Conservation (phyloP, 345 rosid species). For the Populus ilicifolia region DNA sequence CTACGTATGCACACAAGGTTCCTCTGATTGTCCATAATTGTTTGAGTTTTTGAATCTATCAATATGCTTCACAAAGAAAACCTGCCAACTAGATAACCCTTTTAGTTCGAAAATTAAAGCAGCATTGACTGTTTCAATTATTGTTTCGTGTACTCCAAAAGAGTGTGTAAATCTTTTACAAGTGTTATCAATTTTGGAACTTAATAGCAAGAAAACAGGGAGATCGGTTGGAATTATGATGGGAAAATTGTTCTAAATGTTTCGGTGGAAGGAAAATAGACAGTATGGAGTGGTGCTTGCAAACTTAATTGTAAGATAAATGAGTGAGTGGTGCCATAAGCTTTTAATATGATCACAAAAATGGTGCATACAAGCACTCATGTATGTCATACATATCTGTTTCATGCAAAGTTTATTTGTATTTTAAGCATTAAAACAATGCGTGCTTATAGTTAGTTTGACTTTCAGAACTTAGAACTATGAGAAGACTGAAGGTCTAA, state of each 20-base stretch:
- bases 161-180: neutral
- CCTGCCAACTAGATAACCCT: neutral
- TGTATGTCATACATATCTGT: neutral
- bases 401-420: neutral
- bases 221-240: neutral
- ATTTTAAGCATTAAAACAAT: neutral
- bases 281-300: neutral
- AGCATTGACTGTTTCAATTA: neutral
- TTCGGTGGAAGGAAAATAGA: neutral
- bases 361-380: neutral
- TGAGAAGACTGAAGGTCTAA: neutral
- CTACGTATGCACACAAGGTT: neutral
- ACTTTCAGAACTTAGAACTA: neutral
- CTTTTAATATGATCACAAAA: neutral
- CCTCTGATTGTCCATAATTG: neutral
- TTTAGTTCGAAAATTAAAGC: neutral
- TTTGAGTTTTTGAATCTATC: neutral
- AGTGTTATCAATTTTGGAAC: neutral
- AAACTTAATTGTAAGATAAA: neutral
- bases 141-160: neutral
- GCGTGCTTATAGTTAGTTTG: neutral
- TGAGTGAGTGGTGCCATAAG: neutral
- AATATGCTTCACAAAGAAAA: slow-evolving; percentile 1
- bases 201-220: neutral
- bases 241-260: neutral